Conservation (phyloP, 306 rosid genomes). For the Malus asiatica region DNA sequence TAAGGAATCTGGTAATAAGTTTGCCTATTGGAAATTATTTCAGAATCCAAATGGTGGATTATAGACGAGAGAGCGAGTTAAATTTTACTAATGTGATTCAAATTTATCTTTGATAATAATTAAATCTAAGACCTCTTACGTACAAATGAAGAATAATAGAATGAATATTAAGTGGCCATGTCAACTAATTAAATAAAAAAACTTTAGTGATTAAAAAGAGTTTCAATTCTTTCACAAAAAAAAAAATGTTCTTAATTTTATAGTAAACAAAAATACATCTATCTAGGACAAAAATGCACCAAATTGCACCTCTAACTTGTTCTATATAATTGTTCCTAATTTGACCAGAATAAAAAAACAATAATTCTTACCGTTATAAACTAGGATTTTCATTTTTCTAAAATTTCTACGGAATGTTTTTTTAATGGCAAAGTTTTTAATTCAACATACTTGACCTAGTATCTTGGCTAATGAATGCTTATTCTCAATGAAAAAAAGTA, state of each 20-base stretch:
- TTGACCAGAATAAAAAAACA: background rate
- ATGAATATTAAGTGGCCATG: too few relatives aligned
- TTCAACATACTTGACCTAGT: background rate
- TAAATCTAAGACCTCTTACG: accelerated
- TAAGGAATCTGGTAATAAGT: background rate
- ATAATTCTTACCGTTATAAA: background rate
- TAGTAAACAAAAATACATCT: too few relatives aligned
- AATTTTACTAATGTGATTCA: too few relatives aligned
- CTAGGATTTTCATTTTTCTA: background rate
- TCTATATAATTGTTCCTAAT: background rate
- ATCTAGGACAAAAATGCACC: background rate
- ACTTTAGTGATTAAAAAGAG: too few relatives aligned
- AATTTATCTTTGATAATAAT: too few relatives aligned
- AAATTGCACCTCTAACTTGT: background rate
- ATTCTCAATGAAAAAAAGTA: background rate
- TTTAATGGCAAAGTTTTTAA: background rate
- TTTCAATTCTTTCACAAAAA: too few relatives aligned
- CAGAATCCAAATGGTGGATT: background rate
- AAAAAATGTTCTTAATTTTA: too few relatives aligned
- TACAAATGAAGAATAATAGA: too few relatives aligned
- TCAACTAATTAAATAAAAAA: too few relatives aligned
- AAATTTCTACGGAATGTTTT: background rate
- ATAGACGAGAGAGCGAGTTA: too few relatives aligned
- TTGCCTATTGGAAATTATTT: background rate
- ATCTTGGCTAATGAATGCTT: background rate